phyloP scores from a whole-genome alignment of 768 basidiomycete species.

The Gyrodon lividus region DNA sequence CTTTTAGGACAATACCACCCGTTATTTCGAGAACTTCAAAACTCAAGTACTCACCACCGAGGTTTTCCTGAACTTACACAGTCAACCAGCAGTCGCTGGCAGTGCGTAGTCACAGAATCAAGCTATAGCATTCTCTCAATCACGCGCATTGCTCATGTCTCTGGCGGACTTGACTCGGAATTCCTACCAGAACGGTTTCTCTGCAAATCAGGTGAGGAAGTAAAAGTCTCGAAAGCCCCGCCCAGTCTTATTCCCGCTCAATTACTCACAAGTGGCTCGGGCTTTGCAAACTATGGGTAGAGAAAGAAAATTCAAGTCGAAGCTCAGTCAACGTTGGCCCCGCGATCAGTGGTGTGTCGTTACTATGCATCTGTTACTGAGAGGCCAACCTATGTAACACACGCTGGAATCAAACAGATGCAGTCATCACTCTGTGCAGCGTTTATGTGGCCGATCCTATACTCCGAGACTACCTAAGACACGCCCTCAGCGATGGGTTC shows the following conservation, averaged over 20 bases:
- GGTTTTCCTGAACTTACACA: background rate
- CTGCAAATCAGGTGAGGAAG: constrained; percentile 56
- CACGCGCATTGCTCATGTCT: constrained; percentile 47
- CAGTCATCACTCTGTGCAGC: constrained; percentile 64
- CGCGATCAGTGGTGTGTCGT: constrained; percentile 60
- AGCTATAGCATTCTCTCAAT: background rate
- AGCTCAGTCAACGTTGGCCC: constrained; percentile 43
- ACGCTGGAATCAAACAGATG: constrained; percentile 43
- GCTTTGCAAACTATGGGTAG: constrained; percentile 60
- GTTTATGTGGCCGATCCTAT: constrained; percentile 69
- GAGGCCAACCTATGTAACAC: constrained; percentile 3
- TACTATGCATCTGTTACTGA: background rate
- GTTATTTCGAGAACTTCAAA: no score
- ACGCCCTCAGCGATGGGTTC: constrained; percentile 54
- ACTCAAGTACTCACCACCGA: background rate
- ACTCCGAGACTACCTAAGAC: constrained; percentile 64
- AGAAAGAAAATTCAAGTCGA: constrained; percentile 43
- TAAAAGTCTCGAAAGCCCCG: background rate
- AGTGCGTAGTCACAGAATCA: background rate
- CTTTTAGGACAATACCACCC: no score
- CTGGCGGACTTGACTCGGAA: constrained; percentile 69
- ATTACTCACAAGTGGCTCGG: constrained; percentile 55
- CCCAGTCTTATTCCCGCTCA: constrained; percentile 1
- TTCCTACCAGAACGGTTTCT: constrained; percentile 68
- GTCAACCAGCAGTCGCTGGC: no score